Base-by-base conservation (phyloP, 78 protist genomes). In the Dictyostelium brefeldianum region DNA sequence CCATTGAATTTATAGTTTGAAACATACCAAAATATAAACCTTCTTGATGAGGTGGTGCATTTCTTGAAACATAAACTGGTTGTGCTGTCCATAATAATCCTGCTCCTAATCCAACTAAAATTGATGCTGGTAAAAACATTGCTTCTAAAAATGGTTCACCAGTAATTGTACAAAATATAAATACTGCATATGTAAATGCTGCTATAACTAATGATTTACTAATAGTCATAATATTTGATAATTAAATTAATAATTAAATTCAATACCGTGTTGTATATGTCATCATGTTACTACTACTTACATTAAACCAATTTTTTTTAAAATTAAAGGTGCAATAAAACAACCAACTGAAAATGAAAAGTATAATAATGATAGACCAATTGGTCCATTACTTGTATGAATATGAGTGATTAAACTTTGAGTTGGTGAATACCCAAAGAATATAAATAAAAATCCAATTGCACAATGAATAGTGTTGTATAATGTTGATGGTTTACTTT, bases 351-450 rank as follows among this genome's bases (percentile, higher is more conserved):
- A 48, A 85, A 85, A 85, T 18, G 50, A 74, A 18, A 77, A 57
- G 77, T 85, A 85, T 22, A 85, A 7, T 31, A 85, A 29, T 17
- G 56, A 64, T 6, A 85, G 53, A 11, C 78, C 83, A n/a, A 77
- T 59, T 5, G 64, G 5, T 18, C 84, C 92, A 77, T 74, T 64
- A 0, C 64, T 48, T 64, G 56, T 48, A n/a, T 85, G 92, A 17
- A 85, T 75, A 48, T 17, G 48, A 11, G 78, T 64, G 3, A 47
- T 59, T n/a, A 85, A 7, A 48, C 67, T 85, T 77, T 85, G 92
- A 41, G 83, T 85, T 77, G 92, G 92, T 20, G 83, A 29, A 59
- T 65, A 79, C 48, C 91, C 91, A 41, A 83, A 54, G 41, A 83
- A 83, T 36, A 83, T 29, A 53, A 83, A 83, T 41, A 73, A 48